Evolutionary conservation across 2,329 filamentous ascomycete genomes (phyloP).

Genomic region (Aphanoascus verrucosus): DNA sequence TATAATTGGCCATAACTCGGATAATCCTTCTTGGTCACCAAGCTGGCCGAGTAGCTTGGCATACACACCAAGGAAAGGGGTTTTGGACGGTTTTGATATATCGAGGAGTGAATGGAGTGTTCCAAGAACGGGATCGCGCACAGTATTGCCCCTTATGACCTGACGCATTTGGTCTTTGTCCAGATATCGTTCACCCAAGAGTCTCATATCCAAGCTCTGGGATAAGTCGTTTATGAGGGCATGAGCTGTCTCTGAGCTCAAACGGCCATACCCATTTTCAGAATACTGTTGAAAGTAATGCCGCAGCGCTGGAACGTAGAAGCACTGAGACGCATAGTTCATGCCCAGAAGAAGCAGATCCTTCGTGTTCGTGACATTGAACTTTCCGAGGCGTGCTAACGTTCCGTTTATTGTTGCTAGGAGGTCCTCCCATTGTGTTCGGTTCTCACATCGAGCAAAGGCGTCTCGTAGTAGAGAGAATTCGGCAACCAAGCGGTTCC

Average conservation of each 20-base stretch:
- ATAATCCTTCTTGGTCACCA: constrained; percentile 17
- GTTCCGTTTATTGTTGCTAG: constrained; percentile 25
- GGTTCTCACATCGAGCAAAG: constrained; percentile 20
- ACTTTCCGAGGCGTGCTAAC: constrained; percentile 20
- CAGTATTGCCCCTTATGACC: constrained; percentile 9
- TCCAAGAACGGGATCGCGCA: not conserved
- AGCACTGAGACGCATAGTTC: constrained; percentile 23
- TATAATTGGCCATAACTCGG: constrained; percentile 20
- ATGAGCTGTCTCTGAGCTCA: constrained; percentile 13
- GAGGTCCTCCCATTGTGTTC: constrained; percentile 24
- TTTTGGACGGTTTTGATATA: constrained; percentile 7
- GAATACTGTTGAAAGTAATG: constrained; percentile 21
- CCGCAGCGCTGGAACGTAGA: constrained; percentile 23
- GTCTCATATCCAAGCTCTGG: constrained; percentile 1
- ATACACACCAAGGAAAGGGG: constrained; percentile 8
- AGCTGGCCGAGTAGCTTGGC: constrained; percentile 17
- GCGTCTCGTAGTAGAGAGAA: constrained; percentile 16
- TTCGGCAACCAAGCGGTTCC: not conserved
- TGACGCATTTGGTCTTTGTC: constrained; percentile 9
- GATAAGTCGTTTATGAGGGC: constrained; percentile 19
- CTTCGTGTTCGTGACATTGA: constrained; percentile 14
- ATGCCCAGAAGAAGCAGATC: constrained; percentile 21
- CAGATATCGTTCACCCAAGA: constrained; percentile 7
- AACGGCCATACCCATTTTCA: constrained; percentile 2
- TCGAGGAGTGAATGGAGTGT: constrained; percentile 9